phyloP scores from a whole-genome alignment of 192 early-diverging fungal species.

The Umbelopsis isabellina region DNA sequence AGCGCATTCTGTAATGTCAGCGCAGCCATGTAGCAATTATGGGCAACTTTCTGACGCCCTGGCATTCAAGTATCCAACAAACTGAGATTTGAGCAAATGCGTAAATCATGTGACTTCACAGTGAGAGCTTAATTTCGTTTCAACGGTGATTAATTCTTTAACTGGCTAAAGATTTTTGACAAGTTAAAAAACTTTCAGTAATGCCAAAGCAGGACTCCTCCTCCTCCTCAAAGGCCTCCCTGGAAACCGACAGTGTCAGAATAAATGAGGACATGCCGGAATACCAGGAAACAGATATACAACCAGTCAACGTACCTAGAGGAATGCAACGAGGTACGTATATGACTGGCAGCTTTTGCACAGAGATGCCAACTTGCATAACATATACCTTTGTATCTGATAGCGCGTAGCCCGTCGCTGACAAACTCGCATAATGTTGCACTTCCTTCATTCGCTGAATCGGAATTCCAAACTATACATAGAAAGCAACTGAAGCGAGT shows the following conservation, averaged over 20 bases:
- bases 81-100: not conserved
- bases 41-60: not conserved
- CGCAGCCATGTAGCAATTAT: not conserved
- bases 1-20: constrained; percentile 74
- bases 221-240: not conserved
- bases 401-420: not conserved
- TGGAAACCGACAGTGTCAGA: not conserved
- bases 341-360: too few species aligned
- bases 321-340: too few species aligned
- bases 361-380: too few species aligned
- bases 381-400: not conserved
- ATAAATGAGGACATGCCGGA: not conserved
- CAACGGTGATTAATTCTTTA: not conserved
- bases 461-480: constrained; percentile 45
- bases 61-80: not conserved
- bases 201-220: constrained; percentile 9
- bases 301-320: too few species aligned
- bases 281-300: not conserved
- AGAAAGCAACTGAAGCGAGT: constrained; percentile 31
- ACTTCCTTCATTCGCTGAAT: constrained; percentile 48
- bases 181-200: not conserved
- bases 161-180: not conserved
- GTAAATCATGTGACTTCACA: not conserved
- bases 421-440: not conserved
- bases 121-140: not conserved